phyloP scores from a whole-genome alignment of 345 rosid species.

The Viola odorata region DNA sequence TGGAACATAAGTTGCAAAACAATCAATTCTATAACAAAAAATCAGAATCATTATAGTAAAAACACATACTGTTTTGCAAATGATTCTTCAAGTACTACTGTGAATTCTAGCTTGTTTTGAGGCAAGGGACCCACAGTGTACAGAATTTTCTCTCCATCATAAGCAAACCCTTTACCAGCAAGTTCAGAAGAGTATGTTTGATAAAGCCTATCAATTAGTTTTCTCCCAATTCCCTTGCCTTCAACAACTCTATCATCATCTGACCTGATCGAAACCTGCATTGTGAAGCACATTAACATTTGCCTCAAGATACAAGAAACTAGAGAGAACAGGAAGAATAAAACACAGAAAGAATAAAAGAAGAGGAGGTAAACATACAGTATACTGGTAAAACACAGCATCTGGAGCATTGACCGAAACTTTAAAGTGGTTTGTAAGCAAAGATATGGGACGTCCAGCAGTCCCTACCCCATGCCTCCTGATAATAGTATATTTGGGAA shows the following conservation, averaged over 20 bases:
- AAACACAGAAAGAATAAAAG: constrained; percentile 11
- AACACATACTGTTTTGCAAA: constrained; percentile 42
- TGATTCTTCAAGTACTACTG: constrained; percentile 60
- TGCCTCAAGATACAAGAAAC: neutral
- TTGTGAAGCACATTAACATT: constrained; percentile 4
- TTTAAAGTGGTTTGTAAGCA: constrained; percentile 70
- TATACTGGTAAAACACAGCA: constrained; percentile 71
- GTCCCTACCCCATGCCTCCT: constrained; percentile 50
- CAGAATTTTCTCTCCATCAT: constrained; percentile 74
- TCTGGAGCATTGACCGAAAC: constrained; percentile 46
- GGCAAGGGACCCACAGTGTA: constrained; percentile 82
- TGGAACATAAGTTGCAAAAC: constrained; percentile 8
- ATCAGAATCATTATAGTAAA: constrained; percentile 8
- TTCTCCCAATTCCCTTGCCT: constrained; percentile 66
- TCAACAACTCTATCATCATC: constrained; percentile 50
- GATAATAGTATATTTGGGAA: constrained; percentile 41
- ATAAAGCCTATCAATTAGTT: constrained; percentile 59
- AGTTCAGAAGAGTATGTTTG: constrained; percentile 61
- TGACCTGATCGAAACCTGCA: constrained; percentile 57
- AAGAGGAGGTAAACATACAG: constrained; percentile 41
- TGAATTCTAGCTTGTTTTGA: constrained; percentile 49
- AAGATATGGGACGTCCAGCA: constrained; percentile 37
- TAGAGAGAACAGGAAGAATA: neutral
- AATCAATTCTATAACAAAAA: neutral
- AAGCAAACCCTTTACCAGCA: constrained; percentile 54